Conservation (phyloP, 2,329 filamentous ascomycete species). For the Aureobasidium mangrovei region DNA sequence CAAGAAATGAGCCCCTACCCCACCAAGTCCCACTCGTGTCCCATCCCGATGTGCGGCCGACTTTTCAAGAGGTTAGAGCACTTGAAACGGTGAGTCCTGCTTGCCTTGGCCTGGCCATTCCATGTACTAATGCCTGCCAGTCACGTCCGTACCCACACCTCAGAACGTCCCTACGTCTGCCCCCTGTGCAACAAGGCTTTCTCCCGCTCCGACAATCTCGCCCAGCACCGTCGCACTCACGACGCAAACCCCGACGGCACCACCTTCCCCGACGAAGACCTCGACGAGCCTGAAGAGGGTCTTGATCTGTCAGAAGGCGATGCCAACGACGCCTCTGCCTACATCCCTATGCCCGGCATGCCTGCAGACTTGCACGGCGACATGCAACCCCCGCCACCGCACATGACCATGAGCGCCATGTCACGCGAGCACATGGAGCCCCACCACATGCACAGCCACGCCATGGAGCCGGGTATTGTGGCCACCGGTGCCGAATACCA, state of each 20-base stretch:
- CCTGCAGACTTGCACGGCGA: conserved; percentile 1
- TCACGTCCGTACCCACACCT: conserved; percentile 98
- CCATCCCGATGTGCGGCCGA: conserved; percentile 94
- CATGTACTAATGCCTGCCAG: conserved; percentile 42
- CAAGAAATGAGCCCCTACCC: conserved; percentile 93
- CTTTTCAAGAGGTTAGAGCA: conserved; percentile 99
- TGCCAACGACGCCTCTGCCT: conserved; percentile 19
- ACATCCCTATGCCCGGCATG: conserved; percentile 21
- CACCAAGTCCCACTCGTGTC: conserved; percentile 96
- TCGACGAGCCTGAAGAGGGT: conserved; percentile 82
- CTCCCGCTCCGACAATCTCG: conserved; percentile 95
- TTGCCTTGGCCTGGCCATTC: conserved; percentile 35
- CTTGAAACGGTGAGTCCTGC: conserved; percentile 79
- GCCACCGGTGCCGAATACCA: conserved; percentile 9
- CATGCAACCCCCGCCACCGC: conserved; percentile 21
- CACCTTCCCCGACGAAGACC: conserved; percentile 67
- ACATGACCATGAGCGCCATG: conserved; percentile 23
- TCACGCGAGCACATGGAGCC: background rate
- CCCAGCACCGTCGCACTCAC: conserved; percentile 81
- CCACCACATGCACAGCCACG: background rate
- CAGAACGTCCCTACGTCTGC: conserved; percentile 97
- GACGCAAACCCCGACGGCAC: conserved; percentile 57
- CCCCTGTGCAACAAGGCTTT: conserved; percentile 98
- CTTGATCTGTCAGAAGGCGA: conserved; percentile 54
- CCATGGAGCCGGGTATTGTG: conserved; percentile 5